Conservation (phyloP, 179 eudicot species). For the Monotropa hypopitys region DNA sequence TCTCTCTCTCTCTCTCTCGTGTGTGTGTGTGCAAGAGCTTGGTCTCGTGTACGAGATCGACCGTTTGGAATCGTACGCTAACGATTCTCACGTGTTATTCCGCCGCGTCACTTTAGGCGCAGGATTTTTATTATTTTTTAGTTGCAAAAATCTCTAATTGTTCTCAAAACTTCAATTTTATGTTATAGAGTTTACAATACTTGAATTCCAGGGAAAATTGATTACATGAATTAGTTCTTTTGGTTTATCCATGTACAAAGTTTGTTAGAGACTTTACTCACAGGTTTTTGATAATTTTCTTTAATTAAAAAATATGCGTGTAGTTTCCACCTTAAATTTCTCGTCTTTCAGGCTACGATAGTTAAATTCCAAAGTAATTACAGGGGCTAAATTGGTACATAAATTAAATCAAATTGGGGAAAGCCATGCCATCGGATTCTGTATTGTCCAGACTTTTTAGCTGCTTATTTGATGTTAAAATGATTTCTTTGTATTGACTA, state of each 20-base stretch:
- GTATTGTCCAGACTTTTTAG: not conserved
- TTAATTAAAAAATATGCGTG: not conserved
- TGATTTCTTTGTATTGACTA: not conserved
- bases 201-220: not conserved
- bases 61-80: too few relatives aligned
- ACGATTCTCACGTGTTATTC: too few relatives aligned
- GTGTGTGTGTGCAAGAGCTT: too few relatives aligned
- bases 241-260: not conserved
- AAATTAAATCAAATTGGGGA: not conserved
- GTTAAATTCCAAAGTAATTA: not conserved
- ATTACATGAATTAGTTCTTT: not conserved
- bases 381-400: not conserved
- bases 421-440: not conserved
- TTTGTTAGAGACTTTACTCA: not conserved
- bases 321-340: not conserved
- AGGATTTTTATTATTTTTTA: too few relatives aligned
- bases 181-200: not conserved
- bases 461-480: not conserved
- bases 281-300: not conserved
- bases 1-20: too few relatives aligned
- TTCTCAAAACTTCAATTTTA: not conserved
- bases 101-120: not conserved
- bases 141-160: not conserved
- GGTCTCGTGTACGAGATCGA: too few relatives aligned
- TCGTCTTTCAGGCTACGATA: not conserved